phyloP scores from a whole-genome alignment of 306 rosid species.

The Castanopsis chinensis region DNA sequence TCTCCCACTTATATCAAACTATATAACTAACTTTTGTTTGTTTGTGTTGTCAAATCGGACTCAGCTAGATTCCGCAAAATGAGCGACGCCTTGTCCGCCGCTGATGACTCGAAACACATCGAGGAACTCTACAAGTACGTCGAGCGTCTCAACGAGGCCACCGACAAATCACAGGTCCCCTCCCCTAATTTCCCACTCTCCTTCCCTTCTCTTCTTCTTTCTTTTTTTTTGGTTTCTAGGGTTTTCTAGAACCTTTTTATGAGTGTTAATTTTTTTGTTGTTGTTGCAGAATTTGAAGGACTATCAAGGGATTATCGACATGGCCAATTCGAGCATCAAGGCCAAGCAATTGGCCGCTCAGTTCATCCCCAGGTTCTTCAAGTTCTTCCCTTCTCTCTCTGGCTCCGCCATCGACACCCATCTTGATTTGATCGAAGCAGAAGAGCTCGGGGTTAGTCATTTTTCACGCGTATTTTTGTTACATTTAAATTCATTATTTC shows the following conservation, averaged over 20 bases:
- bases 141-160: slow-evolving; percentile 82
- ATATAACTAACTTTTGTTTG: neutral
- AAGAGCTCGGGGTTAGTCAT: slow-evolving; percentile 85
- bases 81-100: slow-evolving; percentile 60
- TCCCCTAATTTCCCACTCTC: neutral
- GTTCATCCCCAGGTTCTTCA: slow-evolving; percentile 91
- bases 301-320: slow-evolving; percentile 84
- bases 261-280: neutral
- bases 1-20: too few species aligned
- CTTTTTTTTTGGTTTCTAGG: neutral
- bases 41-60: slow-evolving; percentile 24
- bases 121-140: slow-evolving; percentile 93
- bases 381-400: slow-evolving; percentile 81
- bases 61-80: slow-evolving; percentile 35
- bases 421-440: slow-evolving; percentile 91
- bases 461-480: neutral
- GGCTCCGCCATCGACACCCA: slow-evolving; percentile 73
- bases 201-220: neutral
- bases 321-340: slow-evolving; percentile 79
- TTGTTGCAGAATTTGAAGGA: slow-evolving; percentile 60
- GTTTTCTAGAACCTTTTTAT: neutral
- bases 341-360: slow-evolving; percentile 96
- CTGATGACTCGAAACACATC: slow-evolving; percentile 69
- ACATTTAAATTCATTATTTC: too few species aligned
- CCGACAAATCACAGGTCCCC: slow-evolving; percentile 86